These are phyloP conservation scores for Globisporangium spiculum DNA, from an alignment of 352 stramenopile genomes.

Conservation along the genomic window DNA sequence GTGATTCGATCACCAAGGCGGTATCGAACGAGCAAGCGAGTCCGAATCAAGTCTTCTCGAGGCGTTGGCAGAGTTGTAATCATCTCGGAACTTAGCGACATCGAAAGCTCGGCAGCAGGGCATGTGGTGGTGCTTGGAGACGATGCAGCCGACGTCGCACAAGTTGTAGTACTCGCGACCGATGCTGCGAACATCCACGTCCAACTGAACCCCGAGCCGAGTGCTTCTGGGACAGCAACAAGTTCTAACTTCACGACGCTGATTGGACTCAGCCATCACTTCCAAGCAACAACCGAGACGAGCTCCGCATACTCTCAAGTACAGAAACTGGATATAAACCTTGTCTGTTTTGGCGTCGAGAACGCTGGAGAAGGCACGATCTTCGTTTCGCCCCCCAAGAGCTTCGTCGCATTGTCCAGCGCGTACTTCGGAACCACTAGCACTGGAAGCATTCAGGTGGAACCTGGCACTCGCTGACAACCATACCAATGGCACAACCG, in stretches of 20 bases:
- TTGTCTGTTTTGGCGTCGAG: too few relatives aligned
- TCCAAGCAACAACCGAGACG: neutral
- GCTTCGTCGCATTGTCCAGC: neutral
- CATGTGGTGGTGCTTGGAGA: neutral
- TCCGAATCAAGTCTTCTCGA: neutral
- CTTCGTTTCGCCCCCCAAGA: neutral
- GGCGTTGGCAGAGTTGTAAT: neutral
- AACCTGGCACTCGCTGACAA: neutral
- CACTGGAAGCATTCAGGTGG: neutral
- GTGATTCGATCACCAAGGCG: neutral
- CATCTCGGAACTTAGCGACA: too few relatives aligned
- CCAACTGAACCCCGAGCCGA: too few relatives aligned
- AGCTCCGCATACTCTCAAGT: neutral
- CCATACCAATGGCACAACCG: too few relatives aligned
- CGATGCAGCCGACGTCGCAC: too few relatives aligned
- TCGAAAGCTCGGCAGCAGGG: too few relatives aligned
- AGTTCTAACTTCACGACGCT: too few relatives aligned
- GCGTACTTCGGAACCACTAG: neutral
- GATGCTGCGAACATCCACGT: too few relatives aligned
- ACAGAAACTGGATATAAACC: neutral
- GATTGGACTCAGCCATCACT: neutral
- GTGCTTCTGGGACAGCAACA: too few relatives aligned
- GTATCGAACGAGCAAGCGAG: neutral
- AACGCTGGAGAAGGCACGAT: neutral
- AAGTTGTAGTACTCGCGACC: too few relatives aligned